phyloP scores from a whole-genome alignment of 169 alveolate genomes.

The Plasmodium blacklocki region DNA sequence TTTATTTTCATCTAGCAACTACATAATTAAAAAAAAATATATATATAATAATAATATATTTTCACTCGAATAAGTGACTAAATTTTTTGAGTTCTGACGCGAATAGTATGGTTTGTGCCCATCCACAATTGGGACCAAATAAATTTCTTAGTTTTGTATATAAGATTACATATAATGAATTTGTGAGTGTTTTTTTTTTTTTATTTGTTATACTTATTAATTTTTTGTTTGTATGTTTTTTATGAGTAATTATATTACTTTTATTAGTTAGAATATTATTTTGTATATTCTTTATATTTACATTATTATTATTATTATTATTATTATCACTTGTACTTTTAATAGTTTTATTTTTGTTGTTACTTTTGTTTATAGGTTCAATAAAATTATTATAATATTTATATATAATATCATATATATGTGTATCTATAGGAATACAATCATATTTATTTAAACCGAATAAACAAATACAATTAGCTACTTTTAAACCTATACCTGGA shows the following conservation, averaged over 20 bases:
- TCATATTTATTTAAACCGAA: slow-evolving; percentile 88
- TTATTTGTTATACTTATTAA: not conserved
- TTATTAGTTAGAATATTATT: not conserved
- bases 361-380: not conserved
- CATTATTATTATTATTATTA: not conserved
- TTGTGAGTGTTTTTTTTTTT: slow-evolving; percentile 44
- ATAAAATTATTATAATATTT: slow-evolving; percentile 51
- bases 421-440: slow-evolving; percentile 94
- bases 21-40: not conserved
- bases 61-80: slow-evolving; percentile 32
- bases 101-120: slow-evolving; percentile 75
- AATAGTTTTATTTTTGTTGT: not conserved
- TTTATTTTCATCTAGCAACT: too few species aligned
- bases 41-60: not conserved
- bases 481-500: slow-evolving; percentile 94
- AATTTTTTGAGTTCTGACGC: slow-evolving; percentile 60
- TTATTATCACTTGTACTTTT: not conserved
- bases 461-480: slow-evolving; percentile 93
- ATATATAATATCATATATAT: slow-evolving; percentile 81
- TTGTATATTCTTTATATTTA: not conserved
- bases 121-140: slow-evolving; percentile 75
- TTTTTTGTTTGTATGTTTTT: slow-evolving; percentile 1
- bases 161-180: slow-evolving; percentile 40
- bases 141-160: slow-evolving; percentile 33
- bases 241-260: not conserved